A percentile compares a stretch with the other conserved stretches of the same genome.
Conservation (phyloP, 2,329 filamentous ascomycete genomes). For the Zarea fungicola region DNA sequence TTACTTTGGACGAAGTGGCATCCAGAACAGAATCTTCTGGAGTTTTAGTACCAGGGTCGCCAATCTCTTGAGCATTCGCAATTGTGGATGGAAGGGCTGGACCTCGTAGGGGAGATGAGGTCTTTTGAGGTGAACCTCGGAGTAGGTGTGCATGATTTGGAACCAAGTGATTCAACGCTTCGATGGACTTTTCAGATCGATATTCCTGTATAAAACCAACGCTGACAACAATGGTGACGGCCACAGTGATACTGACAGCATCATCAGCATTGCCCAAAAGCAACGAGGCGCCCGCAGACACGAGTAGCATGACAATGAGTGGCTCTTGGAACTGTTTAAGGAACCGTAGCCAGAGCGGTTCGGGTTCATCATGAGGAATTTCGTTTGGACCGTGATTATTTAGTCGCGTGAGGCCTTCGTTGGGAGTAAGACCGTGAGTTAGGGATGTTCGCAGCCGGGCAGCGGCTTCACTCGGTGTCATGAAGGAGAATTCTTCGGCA, state of each 20-base stretch:
- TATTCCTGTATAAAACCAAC: constrained; percentile 98
- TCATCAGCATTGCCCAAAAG: constrained; percentile 92
- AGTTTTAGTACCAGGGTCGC: constrained; percentile 45
- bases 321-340: constrained; percentile 96
- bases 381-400: constrained; percentile 86
- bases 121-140: constrained; percentile 46
- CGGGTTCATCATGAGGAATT: constrained; percentile 86
- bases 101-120: constrained; percentile 29
- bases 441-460: constrained; percentile 77
- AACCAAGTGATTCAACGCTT: constrained; percentile 87
- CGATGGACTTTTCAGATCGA: constrained; percentile 92
- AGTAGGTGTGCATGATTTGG: constrained; percentile 96
- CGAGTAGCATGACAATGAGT: constrained; percentile 84
- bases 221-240: constrained; percentile 92
- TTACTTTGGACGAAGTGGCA: constrained; percentile 74
- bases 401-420: constrained; percentile 75
- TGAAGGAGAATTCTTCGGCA: constrained; percentile 57
- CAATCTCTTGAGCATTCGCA: constrained; percentile 38
- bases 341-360: constrained; percentile 92
- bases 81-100: constrained; percentile 44
- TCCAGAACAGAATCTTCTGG: constrained; percentile 61
- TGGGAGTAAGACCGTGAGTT: constrained; percentile 70
- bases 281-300: constrained; percentile 81
- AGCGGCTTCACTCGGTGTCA: constrained; percentile 75
- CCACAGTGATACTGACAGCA: constrained; percentile 89